Evolutionary conservation across 352 stramenopile species (phyloP).

Genomic region (Phytophthora ramorum): DNA sequence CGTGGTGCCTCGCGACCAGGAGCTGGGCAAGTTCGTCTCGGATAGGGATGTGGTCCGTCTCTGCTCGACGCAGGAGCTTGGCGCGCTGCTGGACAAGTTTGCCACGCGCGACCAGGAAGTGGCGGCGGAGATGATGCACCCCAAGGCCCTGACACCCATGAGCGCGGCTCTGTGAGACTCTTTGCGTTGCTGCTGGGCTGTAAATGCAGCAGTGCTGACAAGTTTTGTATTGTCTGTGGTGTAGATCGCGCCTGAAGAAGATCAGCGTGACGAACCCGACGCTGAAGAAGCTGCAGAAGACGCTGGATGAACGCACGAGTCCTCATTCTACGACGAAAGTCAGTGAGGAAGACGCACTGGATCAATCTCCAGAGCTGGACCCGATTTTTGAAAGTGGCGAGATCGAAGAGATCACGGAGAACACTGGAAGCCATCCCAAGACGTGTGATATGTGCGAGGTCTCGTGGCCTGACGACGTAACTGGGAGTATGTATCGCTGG

Average conservation of each 20-base stretch:
- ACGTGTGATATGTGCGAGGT: conserved; percentile 87
- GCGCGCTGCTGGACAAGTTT: conserved; percentile 74
- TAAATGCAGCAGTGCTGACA: neutral
- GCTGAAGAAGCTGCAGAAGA: conserved; percentile 78
- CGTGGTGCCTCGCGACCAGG: conserved; percentile 61
- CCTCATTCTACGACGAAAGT: conserved; percentile 27
- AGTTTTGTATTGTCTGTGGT: neutral
- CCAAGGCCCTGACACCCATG: conserved; percentile 61
- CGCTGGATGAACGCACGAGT: conserved; percentile 66
- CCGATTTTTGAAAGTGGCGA: conserved; percentile 76
- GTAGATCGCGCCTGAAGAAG: conserved; percentile 71
- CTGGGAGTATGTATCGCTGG: conserved; percentile 62
- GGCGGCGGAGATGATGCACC: conserved; percentile 70
- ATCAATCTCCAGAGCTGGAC: conserved; percentile 70
- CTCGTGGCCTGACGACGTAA: conserved; percentile 78
- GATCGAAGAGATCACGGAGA: conserved; percentile 53
- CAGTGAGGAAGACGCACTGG: conserved; percentile 54
- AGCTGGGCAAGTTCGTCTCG: conserved; percentile 68
- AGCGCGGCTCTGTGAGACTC: conserved; percentile 58
- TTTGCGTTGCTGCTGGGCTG: neutral
- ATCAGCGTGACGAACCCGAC: conserved; percentile 71
- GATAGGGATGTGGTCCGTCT: conserved; percentile 80
- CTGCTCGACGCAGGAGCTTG: conserved; percentile 64
- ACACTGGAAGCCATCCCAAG: conserved; percentile 14
- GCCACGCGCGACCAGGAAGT: conserved; percentile 61